phyloP scores from a whole-genome alignment of 331 rosid genomes.

The Telfairia occidentalis region DNA sequence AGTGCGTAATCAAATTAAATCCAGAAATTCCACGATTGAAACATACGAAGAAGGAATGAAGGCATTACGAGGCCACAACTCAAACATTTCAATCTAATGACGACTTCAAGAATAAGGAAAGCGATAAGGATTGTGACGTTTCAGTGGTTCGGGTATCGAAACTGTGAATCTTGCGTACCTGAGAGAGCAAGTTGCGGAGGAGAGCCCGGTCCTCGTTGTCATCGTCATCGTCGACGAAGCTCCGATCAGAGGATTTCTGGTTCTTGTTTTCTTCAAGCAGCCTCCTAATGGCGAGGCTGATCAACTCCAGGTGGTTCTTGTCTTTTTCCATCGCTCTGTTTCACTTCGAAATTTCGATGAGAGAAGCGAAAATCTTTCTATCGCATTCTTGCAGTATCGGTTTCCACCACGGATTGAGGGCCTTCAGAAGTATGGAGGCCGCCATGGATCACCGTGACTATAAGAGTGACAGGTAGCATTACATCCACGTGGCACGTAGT shows the following conservation, averaged over 20 bases:
- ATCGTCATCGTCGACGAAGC: constrained; percentile 8
- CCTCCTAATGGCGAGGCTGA: constrained; percentile 42
- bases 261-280: constrained; percentile 32
- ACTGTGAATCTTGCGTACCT: constrained; percentile 19
- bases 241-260: constrained; percentile 9
- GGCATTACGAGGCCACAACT: background rate
- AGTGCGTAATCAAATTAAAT: background rate
- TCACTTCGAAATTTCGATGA: background rate
- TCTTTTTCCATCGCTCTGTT: constrained; percentile 8
- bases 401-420: background rate
- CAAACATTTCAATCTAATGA: background rate
- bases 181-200: constrained; percentile 42
- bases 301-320: constrained; percentile 37
- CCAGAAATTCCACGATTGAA: background rate
- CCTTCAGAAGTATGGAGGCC: background rate
- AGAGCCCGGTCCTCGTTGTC: constrained; percentile 34
- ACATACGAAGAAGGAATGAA: background rate
- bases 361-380: background rate
- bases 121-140: background rate
- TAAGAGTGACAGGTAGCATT: background rate
- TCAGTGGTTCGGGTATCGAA: background rate
- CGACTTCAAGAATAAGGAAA: background rate
- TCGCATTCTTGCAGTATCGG: background rate
- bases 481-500: background rate
- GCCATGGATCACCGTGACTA: background rate